Base-by-base conservation (phyloP, 148 eudicot species). In the Fagopyrum tataricum region DNA sequence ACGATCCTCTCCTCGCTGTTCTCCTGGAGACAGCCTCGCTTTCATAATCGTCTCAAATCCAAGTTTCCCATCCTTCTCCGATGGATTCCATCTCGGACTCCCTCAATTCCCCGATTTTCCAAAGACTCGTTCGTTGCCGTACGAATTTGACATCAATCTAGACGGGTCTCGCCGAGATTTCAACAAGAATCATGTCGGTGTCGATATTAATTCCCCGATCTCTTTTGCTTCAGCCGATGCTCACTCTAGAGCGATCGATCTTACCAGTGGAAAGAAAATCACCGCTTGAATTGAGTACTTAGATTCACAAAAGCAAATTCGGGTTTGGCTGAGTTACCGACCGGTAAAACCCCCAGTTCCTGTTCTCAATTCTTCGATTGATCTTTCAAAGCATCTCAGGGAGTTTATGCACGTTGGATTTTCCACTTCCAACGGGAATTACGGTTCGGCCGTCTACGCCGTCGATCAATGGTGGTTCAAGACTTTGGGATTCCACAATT, bases 1-100 rank as follows among this genome's bases (percentile, higher is more conserved):
- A 59, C 75, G 69, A 6, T 37, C 84, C 43, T 44, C 79, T 20
- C 51, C 79, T 59, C 26, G 76, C 31, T 90, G 88, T 31, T 78
- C 87, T n/a, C 78, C 71, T 4, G 93, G 93, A 8, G 96, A 91
- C 48, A 93, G 96, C 0, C 12, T 91, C 11, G 84, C 91, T 3
- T 91, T 91, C 67, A 37, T 90, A 20, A 84, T 91, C 70, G 69
- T 88, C 8, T 85, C 88, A 0, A 75, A 80, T 55, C 24, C 72
- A 42, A 86, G 87, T 73, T 77, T 82, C 43, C 86, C 88, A 4
- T 48, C 51, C 40, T 72, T 76, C 37, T 73, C 83, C 31, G 77
- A 78, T 49, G 86, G 89, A 85, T 14, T 90, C 87, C 8, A 85
- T 87, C 73, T 80, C 88, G 4, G 93, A 86, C 59, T 76, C 90